phyloP scores from a whole-genome alignment of 768 basidiomycete genomes.

The Lepiota subincarnata region DNA sequence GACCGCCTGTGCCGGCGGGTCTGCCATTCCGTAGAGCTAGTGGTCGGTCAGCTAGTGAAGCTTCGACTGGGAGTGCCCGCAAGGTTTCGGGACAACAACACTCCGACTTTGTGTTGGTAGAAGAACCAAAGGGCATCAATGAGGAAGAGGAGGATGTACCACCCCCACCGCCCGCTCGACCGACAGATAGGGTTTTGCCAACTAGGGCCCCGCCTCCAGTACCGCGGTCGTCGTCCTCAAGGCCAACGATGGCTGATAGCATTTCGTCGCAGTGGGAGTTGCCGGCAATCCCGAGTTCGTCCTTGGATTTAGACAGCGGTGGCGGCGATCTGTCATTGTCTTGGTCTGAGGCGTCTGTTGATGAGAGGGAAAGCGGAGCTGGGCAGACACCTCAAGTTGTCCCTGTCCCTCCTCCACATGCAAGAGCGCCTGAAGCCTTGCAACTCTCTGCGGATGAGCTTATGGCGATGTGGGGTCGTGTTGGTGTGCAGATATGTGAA shows the following conservation, averaged over 20 bases:
- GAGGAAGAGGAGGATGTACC: constrained; percentile 35
- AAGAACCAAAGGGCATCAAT: constrained; percentile 34
- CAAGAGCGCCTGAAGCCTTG: constrained; percentile 23
- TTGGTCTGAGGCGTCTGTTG: constrained; percentile 49
- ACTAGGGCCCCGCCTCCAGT: constrained; percentile 29
- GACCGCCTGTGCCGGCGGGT: constrained; percentile 44
- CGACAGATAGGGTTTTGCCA: constrained; percentile 37
- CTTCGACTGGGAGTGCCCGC: not conserved
- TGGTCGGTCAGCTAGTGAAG: constrained; percentile 22
- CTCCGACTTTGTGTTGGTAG: constrained; percentile 63
- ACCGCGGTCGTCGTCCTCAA: constrained; percentile 19
- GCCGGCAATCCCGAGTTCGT: constrained; percentile 52
- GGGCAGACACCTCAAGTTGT: constrained; percentile 15
- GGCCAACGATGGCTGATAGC: constrained; percentile 27
- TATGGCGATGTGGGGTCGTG: constrained; percentile 62
- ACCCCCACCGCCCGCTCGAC: constrained; percentile 46
- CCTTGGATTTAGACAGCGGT: constrained; percentile 44
- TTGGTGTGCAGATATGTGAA: constrained; percentile 73
- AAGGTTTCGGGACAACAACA: constrained; percentile 26
- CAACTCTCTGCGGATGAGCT: constrained; percentile 61
- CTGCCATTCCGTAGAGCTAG: constrained; percentile 39
- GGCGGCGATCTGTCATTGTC: constrained; percentile 49
- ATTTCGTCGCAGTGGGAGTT: constrained; percentile 62
- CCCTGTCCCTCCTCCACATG: constrained; percentile 10
- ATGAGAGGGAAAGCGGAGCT: not conserved